These are phyloP conservation scores for Mycena albidolilacea DNA, from an alignment of 768 basidiomycete species.

Conservation along the genomic window DNA sequence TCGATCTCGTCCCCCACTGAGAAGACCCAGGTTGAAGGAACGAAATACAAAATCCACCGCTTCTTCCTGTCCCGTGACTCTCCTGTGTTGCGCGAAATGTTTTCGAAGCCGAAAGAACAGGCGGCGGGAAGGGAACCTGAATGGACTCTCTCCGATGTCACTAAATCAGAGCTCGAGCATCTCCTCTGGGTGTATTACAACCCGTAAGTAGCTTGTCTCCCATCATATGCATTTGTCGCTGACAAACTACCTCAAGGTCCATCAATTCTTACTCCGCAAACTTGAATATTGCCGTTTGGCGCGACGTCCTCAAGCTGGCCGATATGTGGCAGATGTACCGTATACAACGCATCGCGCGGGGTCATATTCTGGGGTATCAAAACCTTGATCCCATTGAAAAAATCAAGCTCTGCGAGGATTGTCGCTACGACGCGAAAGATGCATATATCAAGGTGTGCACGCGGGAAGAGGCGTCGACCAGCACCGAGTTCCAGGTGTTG, in stretches of 20 bases:
- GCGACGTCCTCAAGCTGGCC: conserved; percentile 28
- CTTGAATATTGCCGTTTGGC: conserved; percentile 11
- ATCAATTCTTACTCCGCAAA: conserved; percentile 9
- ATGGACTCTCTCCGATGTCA: conserved; percentile 11
- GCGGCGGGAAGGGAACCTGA: not conserved
- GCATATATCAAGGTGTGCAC: conserved; percentile 24
- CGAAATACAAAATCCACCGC: conserved; percentile 14
- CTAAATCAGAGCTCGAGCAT: conserved; percentile 27
- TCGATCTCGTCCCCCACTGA: not conserved
- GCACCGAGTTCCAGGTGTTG: conserved; percentile 25
- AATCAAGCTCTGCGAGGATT: conserved; percentile 22
- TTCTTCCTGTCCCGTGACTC: conserved; percentile 21
- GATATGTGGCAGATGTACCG: conserved; percentile 24
- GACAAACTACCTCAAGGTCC: not conserved
- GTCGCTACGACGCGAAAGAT: not conserved
- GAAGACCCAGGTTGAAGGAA: conserved; percentile 18
- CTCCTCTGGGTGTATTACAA: conserved; percentile 31
- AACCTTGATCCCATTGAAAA: conserved; percentile 13
- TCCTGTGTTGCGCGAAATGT: conserved; percentile 28
- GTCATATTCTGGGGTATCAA: not conserved
- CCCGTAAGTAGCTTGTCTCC: conserved; percentile 9
- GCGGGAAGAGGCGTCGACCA: conserved; percentile 18
- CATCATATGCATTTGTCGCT: not conserved
- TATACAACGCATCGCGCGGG: not conserved
- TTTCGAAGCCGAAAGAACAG: not conserved